These are phyloP conservation scores for Trypanosoma cruzi DNA, from an alignment of 208 protist species.

Conservation along the genomic window DNA sequence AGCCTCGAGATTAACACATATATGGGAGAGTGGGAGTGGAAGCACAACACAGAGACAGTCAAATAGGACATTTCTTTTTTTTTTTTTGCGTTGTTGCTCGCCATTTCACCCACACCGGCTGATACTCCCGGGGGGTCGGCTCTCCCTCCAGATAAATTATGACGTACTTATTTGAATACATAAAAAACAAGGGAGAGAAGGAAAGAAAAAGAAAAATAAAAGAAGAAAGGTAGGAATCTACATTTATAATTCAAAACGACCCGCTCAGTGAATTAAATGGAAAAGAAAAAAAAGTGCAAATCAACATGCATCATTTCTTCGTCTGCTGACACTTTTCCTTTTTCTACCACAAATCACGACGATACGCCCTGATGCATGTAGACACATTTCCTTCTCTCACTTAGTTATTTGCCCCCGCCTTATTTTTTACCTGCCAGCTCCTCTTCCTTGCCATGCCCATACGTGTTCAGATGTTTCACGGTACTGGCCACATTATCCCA, in stretches of 20 bases:
- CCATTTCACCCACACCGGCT: too few relatives aligned
- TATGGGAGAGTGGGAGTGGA: background rate
- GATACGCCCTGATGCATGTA: background rate
- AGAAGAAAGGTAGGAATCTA: too few relatives aligned
- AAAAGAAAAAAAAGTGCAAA: too few relatives aligned
- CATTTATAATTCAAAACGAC: too few relatives aligned
- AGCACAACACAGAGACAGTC: background rate
- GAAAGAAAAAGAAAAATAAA: too few relatives aligned
- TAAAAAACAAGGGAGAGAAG: too few relatives aligned
- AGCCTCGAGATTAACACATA: background rate
- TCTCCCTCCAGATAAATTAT: too few relatives aligned
- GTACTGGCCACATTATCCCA: conserved; percentile 69
- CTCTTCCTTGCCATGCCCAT: conserved; percentile 56
- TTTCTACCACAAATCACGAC: background rate
- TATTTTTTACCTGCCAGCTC: conserved; percentile 19
- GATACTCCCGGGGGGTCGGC: too few relatives aligned
- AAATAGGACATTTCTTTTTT: too few relatives aligned
- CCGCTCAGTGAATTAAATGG: too few relatives aligned
- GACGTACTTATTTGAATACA: too few relatives aligned
- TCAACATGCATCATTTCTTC: background rate
- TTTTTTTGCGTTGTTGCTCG: too few relatives aligned
- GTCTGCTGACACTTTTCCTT: background rate
- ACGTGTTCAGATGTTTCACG: conserved; percentile 61
- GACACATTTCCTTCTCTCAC: background rate
- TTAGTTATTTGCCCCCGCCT: background rate